These are phyloP conservation scores for Suillus americanus DNA, from an alignment of 768 basidiomycete genomes.

Conservation along the genomic window DNA sequence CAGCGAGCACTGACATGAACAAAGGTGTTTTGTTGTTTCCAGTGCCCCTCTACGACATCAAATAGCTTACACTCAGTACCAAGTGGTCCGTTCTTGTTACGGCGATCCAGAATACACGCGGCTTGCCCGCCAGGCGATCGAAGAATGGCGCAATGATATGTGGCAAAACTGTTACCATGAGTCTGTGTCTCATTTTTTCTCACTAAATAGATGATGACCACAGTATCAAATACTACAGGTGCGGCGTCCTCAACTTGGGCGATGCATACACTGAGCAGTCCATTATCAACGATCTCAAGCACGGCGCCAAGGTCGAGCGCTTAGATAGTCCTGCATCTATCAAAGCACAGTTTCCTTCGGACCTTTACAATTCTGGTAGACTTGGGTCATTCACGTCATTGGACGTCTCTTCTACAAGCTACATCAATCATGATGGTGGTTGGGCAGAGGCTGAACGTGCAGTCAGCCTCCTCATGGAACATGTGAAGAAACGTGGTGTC, in stretches of 20 bases:
- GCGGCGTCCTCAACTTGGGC: slow-evolving; percentile 27
- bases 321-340: slow-evolving; percentile 18
- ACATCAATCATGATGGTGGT: slow-evolving; percentile 75
- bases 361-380: slow-evolving; percentile 12
- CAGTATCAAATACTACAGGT: slow-evolving; percentile 13
- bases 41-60: neutral
- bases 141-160: slow-evolving; percentile 65
- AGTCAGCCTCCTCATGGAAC: slow-evolving; percentile 49
- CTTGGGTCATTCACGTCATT: slow-evolving; percentile 13
- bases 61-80: neutral
- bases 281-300: slow-evolving; percentile 59
- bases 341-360: slow-evolving; percentile 18
- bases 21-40: slow-evolving; percentile 23
- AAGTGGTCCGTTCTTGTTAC: slow-evolving; percentile 78
- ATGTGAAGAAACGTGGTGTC: slow-evolving; percentile 60
- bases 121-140: slow-evolving; percentile 76
- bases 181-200: slow-evolving; percentile 48
- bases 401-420: slow-evolving; percentile 46
- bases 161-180: slow-evolving; percentile 84
- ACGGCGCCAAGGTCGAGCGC: slow-evolving; percentile 50
- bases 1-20: slow-evolving; percentile 62
- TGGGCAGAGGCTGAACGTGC: slow-evolving; percentile 84
- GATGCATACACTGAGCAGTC: slow-evolving; percentile 50
- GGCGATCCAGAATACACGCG: slow-evolving; percentile 64
- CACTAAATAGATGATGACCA: neutral